These are phyloP conservation scores for Leersia perrieri DNA, from an alignment of 176 grass and related monocot genomes.

Conservation along the genomic window DNA sequence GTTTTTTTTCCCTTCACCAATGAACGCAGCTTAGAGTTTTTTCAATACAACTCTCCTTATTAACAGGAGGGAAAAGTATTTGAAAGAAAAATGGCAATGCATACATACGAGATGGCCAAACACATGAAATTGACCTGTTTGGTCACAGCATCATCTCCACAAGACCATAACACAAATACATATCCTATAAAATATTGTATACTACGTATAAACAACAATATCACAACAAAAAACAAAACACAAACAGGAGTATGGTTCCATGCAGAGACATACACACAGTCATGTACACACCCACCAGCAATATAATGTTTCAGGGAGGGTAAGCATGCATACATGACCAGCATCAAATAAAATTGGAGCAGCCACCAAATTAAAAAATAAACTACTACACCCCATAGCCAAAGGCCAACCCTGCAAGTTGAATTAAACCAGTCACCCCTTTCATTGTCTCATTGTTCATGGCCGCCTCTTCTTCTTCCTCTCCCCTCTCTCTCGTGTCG, in stretches of 20 bases:
- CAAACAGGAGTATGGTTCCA: neutral
- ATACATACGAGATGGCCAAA: too few relatives aligned
- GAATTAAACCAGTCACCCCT: neutral
- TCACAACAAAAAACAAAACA: neutral
- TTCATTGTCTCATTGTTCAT: neutral
- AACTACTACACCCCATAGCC: neutral
- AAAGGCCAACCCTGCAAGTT: neutral
- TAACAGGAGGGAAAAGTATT: too few relatives aligned
- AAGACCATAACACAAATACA: neutral
- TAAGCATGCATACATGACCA: neutral
- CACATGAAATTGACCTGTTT: neutral
- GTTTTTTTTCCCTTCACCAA: too few relatives aligned
- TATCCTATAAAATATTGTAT: neutral
- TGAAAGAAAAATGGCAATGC: too few relatives aligned
- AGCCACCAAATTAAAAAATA: neutral
- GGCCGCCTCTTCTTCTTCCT: neutral
- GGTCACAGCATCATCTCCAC: neutral
- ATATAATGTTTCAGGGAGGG: neutral
- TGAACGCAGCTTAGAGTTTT: too few relatives aligned
- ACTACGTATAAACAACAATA: neutral
- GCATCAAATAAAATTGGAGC: neutral
- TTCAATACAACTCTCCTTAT: too few relatives aligned
- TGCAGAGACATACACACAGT: neutral
- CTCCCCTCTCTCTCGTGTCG: too few relatives aligned
- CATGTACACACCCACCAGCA: neutral